phyloP scores from a whole-genome alignment of 1,284 basidiomycete genomes.

The Marasmius sp. region DNA sequence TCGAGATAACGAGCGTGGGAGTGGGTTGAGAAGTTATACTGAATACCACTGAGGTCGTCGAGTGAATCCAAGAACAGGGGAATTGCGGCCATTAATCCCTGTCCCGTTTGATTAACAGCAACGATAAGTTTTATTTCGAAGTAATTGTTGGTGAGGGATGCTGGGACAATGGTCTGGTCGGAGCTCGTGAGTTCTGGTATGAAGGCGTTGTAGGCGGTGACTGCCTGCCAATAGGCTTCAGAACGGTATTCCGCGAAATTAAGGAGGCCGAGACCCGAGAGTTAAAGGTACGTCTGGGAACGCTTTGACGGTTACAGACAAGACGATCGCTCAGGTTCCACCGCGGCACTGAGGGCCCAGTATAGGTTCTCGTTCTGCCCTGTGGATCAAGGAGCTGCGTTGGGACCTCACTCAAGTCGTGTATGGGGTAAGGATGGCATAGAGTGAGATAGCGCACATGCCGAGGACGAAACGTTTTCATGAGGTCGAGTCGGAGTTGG shows the following conservation, averaged over 20 bases:
- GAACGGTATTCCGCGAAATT: conserved; percentile 10
- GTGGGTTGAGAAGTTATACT: not conserved
- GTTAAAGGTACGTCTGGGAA: conserved; percentile 14
- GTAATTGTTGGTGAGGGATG: not conserved
- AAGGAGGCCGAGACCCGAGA: conserved; percentile 1
- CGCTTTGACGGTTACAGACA: not conserved
- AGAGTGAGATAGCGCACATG: too few relatives aligned
- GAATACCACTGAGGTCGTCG: conserved; percentile 6
- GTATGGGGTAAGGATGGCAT: too few relatives aligned
- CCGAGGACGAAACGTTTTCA: too few relatives aligned
- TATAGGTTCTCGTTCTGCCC: not conserved
- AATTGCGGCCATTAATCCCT: not conserved
- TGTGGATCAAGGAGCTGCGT: too few relatives aligned
- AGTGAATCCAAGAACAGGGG: conserved; percentile 1
- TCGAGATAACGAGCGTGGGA: not conserved
- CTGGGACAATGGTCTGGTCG: not conserved
- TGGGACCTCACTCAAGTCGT: too few relatives aligned
- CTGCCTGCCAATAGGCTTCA: conserved; percentile 14
- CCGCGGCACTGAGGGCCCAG: not conserved
- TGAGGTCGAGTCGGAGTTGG: not conserved
- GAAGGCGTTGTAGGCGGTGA: conserved; percentile 10
- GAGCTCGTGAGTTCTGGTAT: conserved; percentile 5
- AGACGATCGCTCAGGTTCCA: conserved; percentile 1
- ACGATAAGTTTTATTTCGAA: not conserved
- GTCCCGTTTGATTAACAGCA: not conserved